Base-by-base conservation (phyloP, 1,139 yeast species). In the Kodamaea sp. region DNA sequence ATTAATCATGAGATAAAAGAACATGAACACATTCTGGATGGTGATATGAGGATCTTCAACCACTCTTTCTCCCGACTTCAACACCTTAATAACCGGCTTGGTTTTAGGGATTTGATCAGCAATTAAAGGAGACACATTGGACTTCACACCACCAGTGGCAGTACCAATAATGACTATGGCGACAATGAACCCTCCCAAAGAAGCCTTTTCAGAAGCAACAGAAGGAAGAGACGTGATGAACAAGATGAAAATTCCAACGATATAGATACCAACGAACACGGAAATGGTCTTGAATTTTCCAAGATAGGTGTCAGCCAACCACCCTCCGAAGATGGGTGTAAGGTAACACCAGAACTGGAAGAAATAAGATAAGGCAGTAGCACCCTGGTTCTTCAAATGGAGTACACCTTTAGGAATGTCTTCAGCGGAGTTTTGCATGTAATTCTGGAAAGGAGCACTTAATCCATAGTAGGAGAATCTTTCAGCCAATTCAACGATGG, bases 211-310 rank as follows among this genome's bases (percentile, higher is more conserved):
- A 15, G 61, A 55, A 22, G 83, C 71, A 38, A 83, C 73, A n/a
- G 72, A 56, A 18, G 92, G 92, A 38, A 85, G 61, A n/a, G 92
- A 80, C 26, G 94, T 83, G 41, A 80, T 65, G 53, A 84, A 79
- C 39, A 85, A 67, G 39, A 85, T 64, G 37, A 78, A 63, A 38
- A 76, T 78, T 42, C 92, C 88, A 29, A 72, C 43, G 31, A 80
- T 67, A 54, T 84, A 85, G 36, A 82, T 53, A 43, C 71, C 66
- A 39, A 82, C 65, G 48, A 82, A 82, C 29, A 70, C 65, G 53
- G 76, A 37, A 31, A 52, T 48, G 21, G 57, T 50, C 28, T 43
- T 47, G 41, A 39, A 52, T 36, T 50, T 51, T 8, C 57, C 57
- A 39, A 42, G 44, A 37, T 42, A 50, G 15, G 55, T 52, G 22